Evolutionary conservation across 2,329 filamentous ascomycete genomes (phyloP), one percentile per base, ranked within the genome.

Genomic region (Neofusicoccum parvum): DNA sequence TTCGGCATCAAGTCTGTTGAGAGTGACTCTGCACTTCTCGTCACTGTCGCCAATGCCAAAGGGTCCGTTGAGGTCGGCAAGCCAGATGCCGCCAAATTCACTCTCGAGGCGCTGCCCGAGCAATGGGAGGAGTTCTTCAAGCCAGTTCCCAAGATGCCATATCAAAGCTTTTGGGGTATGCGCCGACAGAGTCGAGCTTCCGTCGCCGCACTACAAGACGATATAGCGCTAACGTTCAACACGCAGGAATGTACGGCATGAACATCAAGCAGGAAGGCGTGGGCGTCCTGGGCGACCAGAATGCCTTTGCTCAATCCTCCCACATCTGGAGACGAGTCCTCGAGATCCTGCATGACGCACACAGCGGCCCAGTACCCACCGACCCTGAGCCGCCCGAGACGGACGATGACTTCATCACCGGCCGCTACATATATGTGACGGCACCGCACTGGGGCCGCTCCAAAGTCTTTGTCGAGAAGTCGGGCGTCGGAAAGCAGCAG

Each of bases 191-290:
- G 11, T 27, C 10, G 10, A 32, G 27, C 27, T 7, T 32, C 27
- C 27, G 27, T 5, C 27, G 7, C n/a, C 36, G 41, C 15, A 20
- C 14, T 9, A 3, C 15, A 41, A 46, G 43, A 36, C 5, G 10
- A 14, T 17, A 32, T 15, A 2, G 14, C 11, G 36, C 43, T 53
- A 6, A 58, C 27, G 27, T 64, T 69, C 69, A 76, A 73, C 71
- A 59, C n/a, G 11, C 27, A 64, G 62, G 62, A 14, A 56, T 64
- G 50, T 48, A 32, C 39, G 51, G 79, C 27, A 81, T 83, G 82
- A 83, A 81, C 67, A 79, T 80, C 71, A 82, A 82, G 66, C 82
- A 85, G 66, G 73, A 82, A 62, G 81, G 82, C 20, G 81, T 82
- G 46, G 76, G 80, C 27, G 76, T 84, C 6, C 70, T 78, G n/a